These are phyloP conservation scores for Pezizomycotina sp. DNA, from an alignment of 2,329 filamentous ascomycete species.

Conservation along the genomic window DNA sequence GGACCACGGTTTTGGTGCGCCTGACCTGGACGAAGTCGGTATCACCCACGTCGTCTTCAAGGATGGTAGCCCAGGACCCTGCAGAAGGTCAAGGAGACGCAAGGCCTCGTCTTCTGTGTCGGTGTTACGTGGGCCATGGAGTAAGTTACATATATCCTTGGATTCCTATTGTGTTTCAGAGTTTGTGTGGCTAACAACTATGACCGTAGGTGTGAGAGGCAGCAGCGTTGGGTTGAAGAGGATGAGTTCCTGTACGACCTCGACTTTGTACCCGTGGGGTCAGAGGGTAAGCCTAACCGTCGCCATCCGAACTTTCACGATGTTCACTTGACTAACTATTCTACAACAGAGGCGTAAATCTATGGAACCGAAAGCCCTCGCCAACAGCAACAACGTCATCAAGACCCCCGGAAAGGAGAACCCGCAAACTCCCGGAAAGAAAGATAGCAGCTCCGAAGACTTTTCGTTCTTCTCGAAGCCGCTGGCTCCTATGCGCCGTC, in stretches of 20 bases:
- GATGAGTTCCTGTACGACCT: constrained; percentile 52
- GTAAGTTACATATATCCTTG: constrained; percentile 45
- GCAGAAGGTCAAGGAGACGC: constrained; percentile 58
- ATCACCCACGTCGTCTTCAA: constrained; percentile 87
- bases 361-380: constrained; percentile 58
- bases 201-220: constrained; percentile 49
- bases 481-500: constrained; percentile 35
- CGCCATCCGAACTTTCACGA: not conserved
- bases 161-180: not conserved
- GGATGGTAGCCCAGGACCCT: constrained; percentile 67
- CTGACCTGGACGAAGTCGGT: constrained; percentile 39
- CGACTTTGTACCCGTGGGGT: constrained; percentile 46
- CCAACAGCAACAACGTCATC: constrained; percentile 51
- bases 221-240: constrained; percentile 63
- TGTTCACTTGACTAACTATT: constrained; percentile 6
- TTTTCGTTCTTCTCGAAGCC: constrained; percentile 34
- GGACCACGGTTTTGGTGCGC: constrained; percentile 22
- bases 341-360: constrained; percentile 55
- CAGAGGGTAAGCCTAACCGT: constrained; percentile 27
- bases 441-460: not conserved
- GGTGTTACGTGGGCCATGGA: constrained; percentile 80
- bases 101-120: constrained; percentile 66
- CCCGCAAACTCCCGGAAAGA: constrained; percentile 4
- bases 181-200: constrained; percentile 26
- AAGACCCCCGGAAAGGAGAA: constrained; percentile 31